Percentiles rank a stretch among this genome's conserved stretches.
phyloP scores from a whole-genome alignment of 805 yeast species.

The Yamadazyma kitorensis region DNA sequence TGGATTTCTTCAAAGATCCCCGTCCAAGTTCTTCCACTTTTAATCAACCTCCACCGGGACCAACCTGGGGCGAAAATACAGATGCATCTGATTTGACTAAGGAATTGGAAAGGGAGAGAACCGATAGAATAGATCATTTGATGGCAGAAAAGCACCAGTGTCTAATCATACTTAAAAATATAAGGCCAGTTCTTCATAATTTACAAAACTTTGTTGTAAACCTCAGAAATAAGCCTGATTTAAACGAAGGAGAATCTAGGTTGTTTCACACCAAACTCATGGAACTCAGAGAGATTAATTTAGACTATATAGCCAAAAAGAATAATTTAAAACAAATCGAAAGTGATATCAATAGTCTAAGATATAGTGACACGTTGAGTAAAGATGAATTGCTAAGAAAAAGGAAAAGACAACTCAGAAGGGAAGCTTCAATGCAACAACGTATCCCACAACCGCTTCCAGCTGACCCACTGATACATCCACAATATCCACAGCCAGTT shows the following conservation, averaged over 20 bases:
- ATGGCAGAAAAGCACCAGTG: too few relatives aligned
- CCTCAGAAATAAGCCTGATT: too few relatives aligned
- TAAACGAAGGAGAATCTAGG: too few relatives aligned
- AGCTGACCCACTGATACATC: too few relatives aligned
- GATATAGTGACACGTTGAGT: slow-evolving; percentile 1
- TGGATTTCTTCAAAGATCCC: slow-evolving; percentile 19
- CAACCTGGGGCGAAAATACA: slow-evolving; percentile 19
- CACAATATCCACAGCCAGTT: too few relatives aligned
- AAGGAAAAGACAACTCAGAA: neutral
- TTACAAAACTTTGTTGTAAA: neutral
- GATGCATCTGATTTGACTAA: too few relatives aligned
- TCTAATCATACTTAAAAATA: too few relatives aligned
- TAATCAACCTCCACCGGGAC: slow-evolving; percentile 30
- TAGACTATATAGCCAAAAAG: too few relatives aligned
- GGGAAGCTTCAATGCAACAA: neutral
- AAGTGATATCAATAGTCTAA: slow-evolving; percentile 1
- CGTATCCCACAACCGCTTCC: too few relatives aligned
- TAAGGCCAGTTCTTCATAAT: too few relatives aligned
- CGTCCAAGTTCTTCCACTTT: neutral
- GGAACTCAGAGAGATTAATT: neutral
- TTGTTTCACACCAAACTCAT: too few relatives aligned
- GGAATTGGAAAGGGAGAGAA: neutral
- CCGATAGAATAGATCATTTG: too few relatives aligned
- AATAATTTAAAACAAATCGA: neutral
- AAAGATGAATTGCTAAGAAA: neutral